Conservation (phyloP, 164 flowering plant species). For the Protea cynaroides region DNA sequence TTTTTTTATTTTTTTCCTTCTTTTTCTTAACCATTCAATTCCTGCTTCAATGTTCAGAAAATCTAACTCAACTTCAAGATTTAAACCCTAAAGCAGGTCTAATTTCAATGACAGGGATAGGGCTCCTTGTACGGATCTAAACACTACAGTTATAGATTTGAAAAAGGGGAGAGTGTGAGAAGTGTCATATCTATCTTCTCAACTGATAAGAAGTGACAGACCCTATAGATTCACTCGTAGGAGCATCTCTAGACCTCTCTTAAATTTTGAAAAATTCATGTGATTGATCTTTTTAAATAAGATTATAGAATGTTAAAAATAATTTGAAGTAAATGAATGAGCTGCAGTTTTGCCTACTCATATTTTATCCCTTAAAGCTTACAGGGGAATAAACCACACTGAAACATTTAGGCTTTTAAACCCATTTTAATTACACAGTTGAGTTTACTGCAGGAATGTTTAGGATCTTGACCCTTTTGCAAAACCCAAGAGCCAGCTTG, state of each 20-base stretch:
- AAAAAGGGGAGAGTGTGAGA: not conserved
- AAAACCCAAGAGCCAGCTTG: not conserved
- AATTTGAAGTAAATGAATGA: not conserved
- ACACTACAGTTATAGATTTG: not conserved
- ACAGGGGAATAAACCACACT: too few relatives aligned
- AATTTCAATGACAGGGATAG: not conserved
- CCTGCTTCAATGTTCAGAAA: not conserved
- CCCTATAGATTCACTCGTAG: not conserved
- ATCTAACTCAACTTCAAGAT: not conserved
- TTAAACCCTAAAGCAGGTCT: constrained; percentile 4
- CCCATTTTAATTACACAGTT: not conserved
- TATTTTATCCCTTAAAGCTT: too few relatives aligned
- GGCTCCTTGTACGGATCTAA: too few relatives aligned
- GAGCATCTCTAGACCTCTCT: not conserved
- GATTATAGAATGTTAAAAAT: not conserved
- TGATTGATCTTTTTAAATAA: not conserved
- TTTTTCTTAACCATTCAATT: not conserved
- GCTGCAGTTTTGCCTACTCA: too few relatives aligned
- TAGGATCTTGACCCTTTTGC: not conserved
- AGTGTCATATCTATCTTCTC: not conserved
- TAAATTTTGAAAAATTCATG: not conserved
- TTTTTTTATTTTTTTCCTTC: not conserved
- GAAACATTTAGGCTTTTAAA: not conserved
- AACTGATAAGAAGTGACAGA: not conserved
- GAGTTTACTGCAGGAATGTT: not conserved